A percentile compares a stretch with the other conserved stretches of the same genome.
Evolutionary conservation across 2,329 filamentous ascomycete species (phyloP).

Genomic region (Xylaria sp.): DNA sequence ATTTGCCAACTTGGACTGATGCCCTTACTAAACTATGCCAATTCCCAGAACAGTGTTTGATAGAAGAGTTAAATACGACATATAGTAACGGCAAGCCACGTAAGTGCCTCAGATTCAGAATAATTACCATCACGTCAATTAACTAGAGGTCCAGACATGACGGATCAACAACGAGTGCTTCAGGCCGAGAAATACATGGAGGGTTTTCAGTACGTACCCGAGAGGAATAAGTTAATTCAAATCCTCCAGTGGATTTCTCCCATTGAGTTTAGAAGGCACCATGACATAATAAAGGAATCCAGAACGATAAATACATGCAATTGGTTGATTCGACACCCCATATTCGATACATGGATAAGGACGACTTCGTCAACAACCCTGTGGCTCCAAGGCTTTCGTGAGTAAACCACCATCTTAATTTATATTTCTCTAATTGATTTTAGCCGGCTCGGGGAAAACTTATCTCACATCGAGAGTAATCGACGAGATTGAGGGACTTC

Average conservation of each 20-base stretch:
- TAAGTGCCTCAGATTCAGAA: no score
- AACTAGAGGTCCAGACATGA: no score
- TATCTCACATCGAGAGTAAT: slow-evolving; percentile 30
- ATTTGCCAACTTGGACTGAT: no score
- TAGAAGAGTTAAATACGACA: no score
- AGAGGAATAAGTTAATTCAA: slow-evolving; percentile 2
- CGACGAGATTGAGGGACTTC: neutral
- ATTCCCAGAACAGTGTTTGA: no score
- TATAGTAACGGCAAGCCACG: no score
- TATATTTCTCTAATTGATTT: neutral
- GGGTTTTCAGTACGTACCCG: no score
- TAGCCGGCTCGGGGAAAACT: slow-evolving; percentile 28
- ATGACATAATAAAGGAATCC: slow-evolving; percentile 14
- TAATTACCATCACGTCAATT: no score
- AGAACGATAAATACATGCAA: slow-evolving; percentile 16
- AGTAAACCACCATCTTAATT: neutral
- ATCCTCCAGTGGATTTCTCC: slow-evolving; percentile 25
- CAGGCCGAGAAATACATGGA: no score
- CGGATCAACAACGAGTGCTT: no score
- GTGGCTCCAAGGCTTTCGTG: slow-evolving; percentile 30
- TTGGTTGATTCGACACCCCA: slow-evolving; percentile 13
- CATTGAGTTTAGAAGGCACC: slow-evolving; percentile 17
- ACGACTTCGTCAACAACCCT: slow-evolving; percentile 15
- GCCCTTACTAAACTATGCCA: no score
- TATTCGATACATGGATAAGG: slow-evolving; percentile 13